Evolutionary conservation across 2,329 filamentous ascomycete species (phyloP).

Genomic region (Arthrobotrys sphaeroides): DNA sequence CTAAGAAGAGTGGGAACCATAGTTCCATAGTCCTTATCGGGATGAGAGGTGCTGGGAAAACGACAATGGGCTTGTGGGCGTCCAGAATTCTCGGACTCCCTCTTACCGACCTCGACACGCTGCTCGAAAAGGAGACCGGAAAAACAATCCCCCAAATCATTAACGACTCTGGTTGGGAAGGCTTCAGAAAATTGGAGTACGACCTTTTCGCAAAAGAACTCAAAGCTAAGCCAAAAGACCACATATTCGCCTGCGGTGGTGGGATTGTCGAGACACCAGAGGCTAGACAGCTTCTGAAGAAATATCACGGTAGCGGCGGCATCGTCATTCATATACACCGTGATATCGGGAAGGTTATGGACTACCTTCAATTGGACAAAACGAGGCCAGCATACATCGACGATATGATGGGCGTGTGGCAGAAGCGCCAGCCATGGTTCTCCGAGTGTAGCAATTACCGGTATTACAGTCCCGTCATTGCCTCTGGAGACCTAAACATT

Average conservation of each 20-base stretch:
- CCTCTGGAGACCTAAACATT: constrained; percentile 65
- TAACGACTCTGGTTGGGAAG: constrained; percentile 80
- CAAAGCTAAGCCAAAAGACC: constrained; percentile 75
- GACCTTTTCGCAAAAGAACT: constrained; percentile 77
- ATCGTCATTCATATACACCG: constrained; percentile 87
- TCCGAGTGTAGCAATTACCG: constrained; percentile 92
- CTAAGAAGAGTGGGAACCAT: constrained; percentile 32
- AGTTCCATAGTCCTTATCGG: constrained; percentile 89
- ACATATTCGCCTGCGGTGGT: constrained; percentile 93
- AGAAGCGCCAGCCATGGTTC: constrained; percentile 88
- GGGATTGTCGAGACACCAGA: constrained; percentile 88
- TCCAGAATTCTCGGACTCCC: constrained; percentile 77
- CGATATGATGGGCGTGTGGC: constrained; percentile 89
- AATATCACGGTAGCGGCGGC: constrained; percentile 79
- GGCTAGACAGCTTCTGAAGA: constrained; percentile 77
- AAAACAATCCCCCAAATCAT: constrained; percentile 89
- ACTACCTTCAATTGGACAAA: constrained; percentile 88
- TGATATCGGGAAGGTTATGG: constrained; percentile 85
- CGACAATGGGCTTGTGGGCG: constrained; percentile 88
- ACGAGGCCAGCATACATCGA: constrained; percentile 90
- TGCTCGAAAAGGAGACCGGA: constrained; percentile 78
- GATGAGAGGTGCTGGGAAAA: constrained; percentile 97
- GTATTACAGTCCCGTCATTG: constrained; percentile 81
- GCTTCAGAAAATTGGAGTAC: constrained; percentile 82
- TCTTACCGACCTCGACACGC: constrained; percentile 85